A percentile compares a stretch with the other conserved stretches of the same genome.
Conservation (phyloP, 202 grass and related monocot genomes). For the Dendrocalamus latiflorus region DNA sequence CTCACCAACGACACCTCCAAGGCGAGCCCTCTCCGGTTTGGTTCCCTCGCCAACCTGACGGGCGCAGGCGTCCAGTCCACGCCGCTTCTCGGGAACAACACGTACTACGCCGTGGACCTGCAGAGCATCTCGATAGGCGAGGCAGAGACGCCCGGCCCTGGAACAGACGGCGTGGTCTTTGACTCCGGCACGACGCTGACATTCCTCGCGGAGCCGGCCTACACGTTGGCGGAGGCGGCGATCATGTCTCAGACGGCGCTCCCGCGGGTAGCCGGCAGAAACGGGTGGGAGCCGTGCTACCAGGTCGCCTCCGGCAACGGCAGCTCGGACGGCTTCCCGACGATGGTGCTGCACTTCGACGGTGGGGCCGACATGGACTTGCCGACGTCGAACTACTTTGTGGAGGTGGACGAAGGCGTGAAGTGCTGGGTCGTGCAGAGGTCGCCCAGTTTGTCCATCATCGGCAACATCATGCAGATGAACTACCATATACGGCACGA, state of each 20-base stretch:
- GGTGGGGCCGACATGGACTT: not conserved
- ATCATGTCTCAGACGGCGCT: conserved; percentile 14
- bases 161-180: not conserved
- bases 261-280: not conserved
- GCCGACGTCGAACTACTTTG: not conserved
- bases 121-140: conserved; percentile 10
- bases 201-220: not conserved
- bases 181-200: too few relatives aligned
- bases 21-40: conserved; percentile 33
- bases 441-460: not conserved
- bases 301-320: too few relatives aligned
- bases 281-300: not conserved
- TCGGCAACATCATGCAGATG: conserved; percentile 40
- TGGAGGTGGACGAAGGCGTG: not conserved
- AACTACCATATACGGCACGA: conserved; percentile 15
- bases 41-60: not conserved
- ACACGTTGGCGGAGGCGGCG: not conserved
- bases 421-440: conserved; percentile 19
- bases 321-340: not conserved
- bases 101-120: conserved; percentile 21
- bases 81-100: not conserved
- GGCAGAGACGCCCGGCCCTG: not conserved
- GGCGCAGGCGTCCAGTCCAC: not conserved
- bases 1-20: conserved; percentile 6
- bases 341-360: conserved; percentile 29